Conservation (phyloP, 257 asterid species). For the Ballota nigra region DNA sequence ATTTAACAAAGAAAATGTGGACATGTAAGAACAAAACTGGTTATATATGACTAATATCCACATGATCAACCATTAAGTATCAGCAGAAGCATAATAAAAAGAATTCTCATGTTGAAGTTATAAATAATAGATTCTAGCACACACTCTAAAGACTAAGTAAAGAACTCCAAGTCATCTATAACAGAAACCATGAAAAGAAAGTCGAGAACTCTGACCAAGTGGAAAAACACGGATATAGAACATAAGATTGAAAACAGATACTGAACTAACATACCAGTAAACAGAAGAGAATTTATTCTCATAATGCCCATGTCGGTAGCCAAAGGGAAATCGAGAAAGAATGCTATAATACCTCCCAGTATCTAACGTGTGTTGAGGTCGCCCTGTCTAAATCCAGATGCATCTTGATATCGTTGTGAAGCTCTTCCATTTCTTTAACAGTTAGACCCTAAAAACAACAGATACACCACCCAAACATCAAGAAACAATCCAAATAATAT, state of each 20-base stretch:
- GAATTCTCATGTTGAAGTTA: neutral
- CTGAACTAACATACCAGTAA: constrained; percentile 11
- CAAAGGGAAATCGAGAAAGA: neutral
- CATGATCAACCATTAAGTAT: constrained; percentile 9
- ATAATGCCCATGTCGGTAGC: neutral
- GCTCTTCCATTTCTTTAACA: constrained; percentile 90
- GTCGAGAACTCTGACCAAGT: constrained; percentile 13
- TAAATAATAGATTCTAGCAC: neutral
- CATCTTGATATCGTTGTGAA: constrained; percentile 86
- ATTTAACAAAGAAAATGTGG: neutral
- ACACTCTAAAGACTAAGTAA: neutral
- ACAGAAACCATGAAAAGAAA: neutral
- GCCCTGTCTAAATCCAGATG: constrained; percentile 89
- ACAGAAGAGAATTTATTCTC: constrained; percentile 2
- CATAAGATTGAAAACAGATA: constrained; percentile 14
- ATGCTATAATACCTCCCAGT: constrained; percentile 71
- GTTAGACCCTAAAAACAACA: constrained; percentile 61
- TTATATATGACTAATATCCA: neutral
- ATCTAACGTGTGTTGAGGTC: constrained; percentile 71
- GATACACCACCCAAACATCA: constrained; percentile 25
- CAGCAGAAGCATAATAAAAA: neutral
- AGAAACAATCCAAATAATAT: constrained; percentile 12
- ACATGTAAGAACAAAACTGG: neutral
- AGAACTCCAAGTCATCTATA: neutral
- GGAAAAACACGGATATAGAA: neutral